A percentile compares a stretch with the other conserved stretches of the same genome.
Evolutionary conservation across 768 basidiomycete species (phyloP).

Genomic region (Leccinum obscurum): DNA sequence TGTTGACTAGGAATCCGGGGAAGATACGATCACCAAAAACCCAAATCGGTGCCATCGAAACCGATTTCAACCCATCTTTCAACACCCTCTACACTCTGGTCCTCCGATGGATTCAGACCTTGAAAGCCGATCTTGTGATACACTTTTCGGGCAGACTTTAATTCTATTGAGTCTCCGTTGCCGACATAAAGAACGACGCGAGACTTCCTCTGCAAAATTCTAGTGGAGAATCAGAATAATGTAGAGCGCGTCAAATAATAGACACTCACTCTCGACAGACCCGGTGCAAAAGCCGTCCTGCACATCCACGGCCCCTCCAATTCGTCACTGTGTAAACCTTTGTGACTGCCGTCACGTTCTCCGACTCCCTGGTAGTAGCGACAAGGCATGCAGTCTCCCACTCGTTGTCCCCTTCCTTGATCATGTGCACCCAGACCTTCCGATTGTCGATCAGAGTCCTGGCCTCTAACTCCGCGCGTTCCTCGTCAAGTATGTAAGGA

Average conservation of each 20-base stretch:
- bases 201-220: conserved; percentile 41
- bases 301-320: conserved; percentile 57
- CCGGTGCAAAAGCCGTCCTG: conserved; percentile 57
- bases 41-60: conserved; percentile 50
- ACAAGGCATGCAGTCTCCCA: conserved; percentile 61
- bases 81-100: conserved; percentile 41
- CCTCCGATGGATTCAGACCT: conserved; percentile 41
- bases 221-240: conserved; percentile 16
- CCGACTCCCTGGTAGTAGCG: conserved; percentile 63
- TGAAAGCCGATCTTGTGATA: conserved; percentile 69
- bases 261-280: conserved; percentile 55
- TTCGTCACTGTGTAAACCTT: conserved; percentile 65
- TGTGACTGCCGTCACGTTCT: conserved; percentile 59
- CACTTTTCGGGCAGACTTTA: conserved; percentile 50
- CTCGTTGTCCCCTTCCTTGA: conserved; percentile 27
- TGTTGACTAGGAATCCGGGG: neutral
- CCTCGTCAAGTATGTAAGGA: conserved; percentile 51
- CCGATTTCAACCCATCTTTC: conserved; percentile 65
- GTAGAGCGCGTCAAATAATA: neutral
- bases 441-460: conserved; percentile 42
- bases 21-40: conserved; percentile 64
- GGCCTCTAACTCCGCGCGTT: conserved; percentile 53
- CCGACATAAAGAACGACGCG: conserved; percentile 69
- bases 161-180: conserved; percentile 40
- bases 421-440: conserved; percentile 62